Evolutionary conservation across 495 filamentous ascomycete species (phyloP).

Genomic region (Alectoria sarmentosa): DNA sequence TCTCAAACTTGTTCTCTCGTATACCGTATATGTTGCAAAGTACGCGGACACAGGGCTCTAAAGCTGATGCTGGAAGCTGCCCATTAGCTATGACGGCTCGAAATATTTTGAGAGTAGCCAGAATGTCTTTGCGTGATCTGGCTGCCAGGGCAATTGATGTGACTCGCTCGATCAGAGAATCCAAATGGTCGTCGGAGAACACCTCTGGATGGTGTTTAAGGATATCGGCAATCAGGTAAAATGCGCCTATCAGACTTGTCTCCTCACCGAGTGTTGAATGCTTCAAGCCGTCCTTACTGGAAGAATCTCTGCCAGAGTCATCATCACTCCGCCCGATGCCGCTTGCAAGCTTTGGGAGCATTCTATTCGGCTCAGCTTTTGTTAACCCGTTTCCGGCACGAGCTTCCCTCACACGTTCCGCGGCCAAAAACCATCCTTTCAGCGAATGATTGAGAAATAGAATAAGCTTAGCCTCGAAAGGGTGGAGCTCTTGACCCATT

Average conservation of each 20-base stretch:
- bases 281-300: constrained; percentile 1
- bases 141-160: constrained; percentile 72
- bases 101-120: constrained; percentile 66
- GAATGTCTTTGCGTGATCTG: constrained; percentile 63
- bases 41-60: constrained; percentile 65
- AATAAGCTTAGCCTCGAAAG: constrained; percentile 57
- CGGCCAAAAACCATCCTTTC: constrained; percentile 46
- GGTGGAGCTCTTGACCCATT: constrained; percentile 53
- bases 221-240: constrained; percentile 68
- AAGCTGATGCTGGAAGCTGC: constrained; percentile 59
- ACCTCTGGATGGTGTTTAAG: constrained; percentile 79
- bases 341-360: neutral
- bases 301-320: neutral
- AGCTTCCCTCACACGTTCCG: constrained; percentile 33
- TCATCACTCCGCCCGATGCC: neutral
- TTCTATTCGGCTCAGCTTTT: constrained; percentile 2
- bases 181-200: constrained; percentile 60
- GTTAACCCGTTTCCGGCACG: neutral
- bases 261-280: constrained; percentile 49
- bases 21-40: constrained; percentile 71
- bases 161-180: constrained; percentile 56
- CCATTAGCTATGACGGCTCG: constrained; percentile 74
- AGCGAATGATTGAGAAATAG: constrained; percentile 54
- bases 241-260: constrained; percentile 49
- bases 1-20: constrained; percentile 9